Evolutionary conservation across 257 asterid genomes (phyloP), one percentile per base, ranked within the genome.

Genomic region (Petunia axillaris): DNA sequence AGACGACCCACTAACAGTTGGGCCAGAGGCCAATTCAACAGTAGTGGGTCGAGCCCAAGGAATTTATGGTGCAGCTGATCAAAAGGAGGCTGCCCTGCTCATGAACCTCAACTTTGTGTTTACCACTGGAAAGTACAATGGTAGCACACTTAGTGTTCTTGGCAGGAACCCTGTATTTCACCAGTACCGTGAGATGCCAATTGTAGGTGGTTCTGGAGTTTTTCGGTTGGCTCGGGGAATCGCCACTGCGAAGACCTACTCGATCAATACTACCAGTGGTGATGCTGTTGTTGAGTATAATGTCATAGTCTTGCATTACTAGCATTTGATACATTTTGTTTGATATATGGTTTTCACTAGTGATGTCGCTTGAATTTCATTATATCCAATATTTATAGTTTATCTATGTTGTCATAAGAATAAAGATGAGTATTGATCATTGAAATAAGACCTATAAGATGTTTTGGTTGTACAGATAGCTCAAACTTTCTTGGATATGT

Each of bases 41-140:
- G 65, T 84, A 74, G 5, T 88, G 25, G 93, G 93, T 40, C 87
- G 91, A 39, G 87, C 87, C 15, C 89, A 85, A 54, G 93, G 93
- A 41, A 53, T 89, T 3, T 68, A 81, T 57, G 85, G 70, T 36
- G 79, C 83, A 0, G 43, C 90, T n/a, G 81, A 86, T 0, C 73
- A 85, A 65, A 36, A 41, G 2, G 85, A 80, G n/a, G 10, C 83
- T 9, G 82, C 68, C 2, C 68, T 60, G 16, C 87, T 84, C 1
- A 85, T 87, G 89, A 82, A 83, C 43, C 73, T 85, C 15, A 81
- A 81, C 37, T 39, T 84, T 38, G 88, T 67, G 50, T 88, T 90
- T 75, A 88, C 88, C 0, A 35, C 9, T 1, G 89, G 87, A 6
- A 6, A 81, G 37, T 88, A 59, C 46, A 85, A 84, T 37, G 93